Conservation (phyloP, 1,284 basidiomycete species). For the Amylostereum areolatum region DNA sequence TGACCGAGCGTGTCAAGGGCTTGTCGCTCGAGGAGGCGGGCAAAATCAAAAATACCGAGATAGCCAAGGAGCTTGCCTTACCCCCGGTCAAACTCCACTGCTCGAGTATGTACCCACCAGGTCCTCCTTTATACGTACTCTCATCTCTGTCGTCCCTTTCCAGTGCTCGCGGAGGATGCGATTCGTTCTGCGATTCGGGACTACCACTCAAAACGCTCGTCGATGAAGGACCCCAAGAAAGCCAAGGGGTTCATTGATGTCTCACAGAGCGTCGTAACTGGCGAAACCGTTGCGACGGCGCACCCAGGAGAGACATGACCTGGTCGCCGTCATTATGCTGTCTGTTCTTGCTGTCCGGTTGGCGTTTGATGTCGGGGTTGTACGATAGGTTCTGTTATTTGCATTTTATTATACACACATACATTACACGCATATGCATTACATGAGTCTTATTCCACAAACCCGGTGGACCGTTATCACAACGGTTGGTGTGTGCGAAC, state of each 20-base stretch:
- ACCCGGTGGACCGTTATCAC: not conserved
- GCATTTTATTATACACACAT: not conserved
- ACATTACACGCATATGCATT: slow-evolving; percentile 3
- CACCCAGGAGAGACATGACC: slow-evolving; percentile 33
- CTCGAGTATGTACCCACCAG: slow-evolving; percentile 53
- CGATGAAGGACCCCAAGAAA: slow-evolving; percentile 44
- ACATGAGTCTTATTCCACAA: not conserved
- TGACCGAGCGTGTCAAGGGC: slow-evolving; percentile 98
- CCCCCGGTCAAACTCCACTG: slow-evolving; percentile 97
- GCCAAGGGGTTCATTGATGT: slow-evolving; percentile 68
- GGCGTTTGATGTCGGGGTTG: slow-evolving; percentile 5
- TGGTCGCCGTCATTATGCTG: slow-evolving; percentile 1
- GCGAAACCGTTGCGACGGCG: slow-evolving; percentile 61
- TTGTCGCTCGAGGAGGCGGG: slow-evolving; percentile 91
- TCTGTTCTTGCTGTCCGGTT: slow-evolving; percentile 10
- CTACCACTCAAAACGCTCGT: slow-evolving; percentile 76
- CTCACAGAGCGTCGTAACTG: slow-evolving; percentile 59
- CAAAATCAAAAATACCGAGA: slow-evolving; percentile 98
- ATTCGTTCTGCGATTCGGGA: slow-evolving; percentile 94
- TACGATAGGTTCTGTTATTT: slow-evolving; percentile 9
- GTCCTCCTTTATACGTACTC: slow-evolving; percentile 4
- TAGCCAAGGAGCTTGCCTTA: slow-evolving; percentile 92
- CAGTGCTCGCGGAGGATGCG: slow-evolving; percentile 97
- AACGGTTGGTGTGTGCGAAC: not conserved
- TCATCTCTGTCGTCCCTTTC: slow-evolving; percentile 11